Base-by-base conservation (phyloP, 2,329 filamentous ascomycete species). In the Aspergillus eucalypticola region DNA sequence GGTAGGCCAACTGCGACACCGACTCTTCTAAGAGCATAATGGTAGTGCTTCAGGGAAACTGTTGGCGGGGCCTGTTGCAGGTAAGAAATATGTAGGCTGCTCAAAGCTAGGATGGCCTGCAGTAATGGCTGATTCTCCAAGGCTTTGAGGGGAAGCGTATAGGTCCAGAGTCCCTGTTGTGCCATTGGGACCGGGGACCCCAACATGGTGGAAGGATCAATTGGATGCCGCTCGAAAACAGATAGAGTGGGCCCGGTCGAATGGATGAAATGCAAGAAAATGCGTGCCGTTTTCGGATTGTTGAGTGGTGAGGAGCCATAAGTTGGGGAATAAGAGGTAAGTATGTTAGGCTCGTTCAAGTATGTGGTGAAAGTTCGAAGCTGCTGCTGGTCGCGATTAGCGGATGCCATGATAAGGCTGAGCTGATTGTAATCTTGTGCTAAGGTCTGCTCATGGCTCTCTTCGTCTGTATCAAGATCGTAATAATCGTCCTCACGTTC, bases 251-350 rank as follows among this genome's bases (percentile, higher is more conserved):
- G 91, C 0, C 90, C 93, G 2, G 92, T 96, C 6, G 95, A 89
- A 66, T 92, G 90, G 50, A 98, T 87, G 73, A 97, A 98, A 75
- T 98, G 92, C 74, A 89, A 89, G 73, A 98, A 98, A 6, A 96
- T 88, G 29, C 88, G 85, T 13, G 91, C 89, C 10, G 91, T 94
- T 64, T 89, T 88, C 2, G 87, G 84, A 65, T 97, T 92, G 66
- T 88, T 90, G 27, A 97, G 79, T 32, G 95, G 93, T 41, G 88
- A 89, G 32, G 85, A 86, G 21, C 83, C 78, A 3, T 86, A 83
- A 1, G 86, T 86, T 5, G 89, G 88, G 42, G 83, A 82, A 67
- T 93, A 92, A 2, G 84, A 86, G 13, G 86, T 82, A 49, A 92
- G 79, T 8, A 81, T 67, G 56, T 81, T 79, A 1, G 78, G 74